Base-by-base conservation (phyloP, 176 grass and related monocot genomes). In the Cenchrus fungigraminus region DNA sequence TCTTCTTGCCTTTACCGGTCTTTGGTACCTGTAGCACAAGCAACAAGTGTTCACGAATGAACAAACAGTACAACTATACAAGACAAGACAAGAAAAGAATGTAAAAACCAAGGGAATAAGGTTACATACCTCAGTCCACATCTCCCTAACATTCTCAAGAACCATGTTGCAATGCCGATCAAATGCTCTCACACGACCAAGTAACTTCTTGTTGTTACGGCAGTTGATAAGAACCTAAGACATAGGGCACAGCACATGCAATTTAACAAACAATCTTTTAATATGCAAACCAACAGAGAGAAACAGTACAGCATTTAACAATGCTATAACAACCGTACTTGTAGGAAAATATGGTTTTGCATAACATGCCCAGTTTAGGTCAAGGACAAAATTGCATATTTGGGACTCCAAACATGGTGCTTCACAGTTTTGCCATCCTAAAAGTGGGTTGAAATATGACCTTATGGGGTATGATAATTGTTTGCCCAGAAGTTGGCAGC, bases 121-220 rank as follows among this genome's bases (percentile, higher is more conserved):
- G 14, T 15, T 4, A 45, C 59, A 54, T 92, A 95, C 91, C 90
- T 95, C 97, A 47, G 97, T 98, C 93, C 97, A 96, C 93, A 98
- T 98, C 86, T 98, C 97, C 86, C 91, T 81, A 22, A 96, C 93
- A 67, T 98, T 98, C 86, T 98, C 96, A 20, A 98, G 88, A 89
- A 98, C 96, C 96, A 98, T 98, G 83, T 98, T 98, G 83, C 93
- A 98, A 45, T 94, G 93, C 14, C 93, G 83, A 89, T 98, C 96
- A 86, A 98, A 98, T 51, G 96, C 96, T 67, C 96, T 95, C 32
- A 98, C 93, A 14, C 89, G 91, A 31, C 97, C 97, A 73, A 98
- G 93, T 53, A 95, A 67, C 59, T 95, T 98, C 84, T 92, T 95
- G 81, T 98, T 98, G 93, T 98, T 98, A 73, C 97, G 87, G 58